These are phyloP conservation scores for Zalerion maritima DNA, from an alignment of 495 filamentous ascomycete genomes.

Conservation along the genomic window DNA sequence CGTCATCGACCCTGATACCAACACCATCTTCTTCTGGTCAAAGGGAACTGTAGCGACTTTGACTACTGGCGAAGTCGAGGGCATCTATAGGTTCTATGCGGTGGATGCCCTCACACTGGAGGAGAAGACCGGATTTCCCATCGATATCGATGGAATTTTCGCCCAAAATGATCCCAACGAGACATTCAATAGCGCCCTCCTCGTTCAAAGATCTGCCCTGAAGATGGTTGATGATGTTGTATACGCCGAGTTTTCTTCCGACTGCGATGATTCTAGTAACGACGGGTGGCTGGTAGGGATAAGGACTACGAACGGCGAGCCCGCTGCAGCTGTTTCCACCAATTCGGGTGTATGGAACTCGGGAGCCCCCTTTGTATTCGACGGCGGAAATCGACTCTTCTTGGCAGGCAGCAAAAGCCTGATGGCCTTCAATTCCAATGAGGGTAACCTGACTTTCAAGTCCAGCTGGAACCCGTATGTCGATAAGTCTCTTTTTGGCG, in stretches of 20 bases:
- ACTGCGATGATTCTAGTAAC: conserved; percentile 19
- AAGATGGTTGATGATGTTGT: conserved; percentile 20
- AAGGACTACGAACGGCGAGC: conserved; percentile 7
- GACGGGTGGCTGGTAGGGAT: conserved; percentile 18
- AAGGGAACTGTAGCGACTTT: conserved; percentile 16
- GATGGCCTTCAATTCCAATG: conserved; percentile 6
- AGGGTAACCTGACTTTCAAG: conserved; percentile 8
- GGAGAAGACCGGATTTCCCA: conserved; percentile 18
- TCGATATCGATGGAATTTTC: conserved; percentile 12
- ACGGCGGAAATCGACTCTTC: conserved; percentile 10
- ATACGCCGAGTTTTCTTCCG: conserved; percentile 23
- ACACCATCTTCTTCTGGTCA: conserved; percentile 24
- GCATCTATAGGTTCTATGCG: conserved; percentile 22
- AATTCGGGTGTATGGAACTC: conserved; percentile 9
- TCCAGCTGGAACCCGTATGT: conserved; percentile 20
- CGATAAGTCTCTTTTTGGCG: conserved; percentile 12
- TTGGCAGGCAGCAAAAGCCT: conserved; percentile 6
- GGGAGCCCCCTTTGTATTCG: conserved; percentile 11
- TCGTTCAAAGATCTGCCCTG: conserved; percentile 22
- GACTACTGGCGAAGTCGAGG: neutral
- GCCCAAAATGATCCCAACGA: conserved; percentile 18
- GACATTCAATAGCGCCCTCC: conserved; percentile 20
- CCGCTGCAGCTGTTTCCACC: conserved; percentile 6
- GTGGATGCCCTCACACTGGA: conserved; percentile 19
- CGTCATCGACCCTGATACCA: conserved; percentile 19